Percentiles rank a stretch among this genome's conserved stretches.
Conservation (phyloP, 140 eudicot species). For the Bidens hawaiensis region DNA sequence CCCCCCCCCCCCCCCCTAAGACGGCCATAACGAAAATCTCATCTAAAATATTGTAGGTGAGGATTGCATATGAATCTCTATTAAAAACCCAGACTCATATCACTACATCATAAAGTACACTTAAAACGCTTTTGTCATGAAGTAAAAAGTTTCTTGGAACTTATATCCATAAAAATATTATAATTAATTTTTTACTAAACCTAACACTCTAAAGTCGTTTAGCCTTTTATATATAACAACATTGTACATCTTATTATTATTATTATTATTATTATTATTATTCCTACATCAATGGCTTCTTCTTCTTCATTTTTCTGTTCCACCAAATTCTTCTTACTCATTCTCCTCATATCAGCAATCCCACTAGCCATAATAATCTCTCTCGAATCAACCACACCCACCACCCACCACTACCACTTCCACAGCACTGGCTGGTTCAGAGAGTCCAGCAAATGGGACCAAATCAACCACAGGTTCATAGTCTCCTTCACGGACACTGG, state of each 20-base stretch:
- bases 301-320: slow-evolving; percentile 43
- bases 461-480: slow-evolving; percentile 59
- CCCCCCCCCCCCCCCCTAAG: too few species aligned
- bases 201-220: neutral
- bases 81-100: too few species aligned
- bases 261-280: too few species aligned
- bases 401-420: slow-evolving; percentile 56
- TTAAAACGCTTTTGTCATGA: neutral
- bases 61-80: too few species aligned
- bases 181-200: too few species aligned
- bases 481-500: slow-evolving; percentile 79
- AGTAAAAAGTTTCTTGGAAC: neutral
- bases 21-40: too few species aligned
- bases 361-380: slow-evolving; percentile 64
- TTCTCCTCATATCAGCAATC: slow-evolving; percentile 62
- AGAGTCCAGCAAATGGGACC: slow-evolving; percentile 84
- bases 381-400: slow-evolving; percentile 51
- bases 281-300: neutral
- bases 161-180: neutral
- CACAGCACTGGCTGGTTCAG: slow-evolving; percentile 75
- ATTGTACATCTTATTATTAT: neutral
- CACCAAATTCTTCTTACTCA: slow-evolving; percentile 35
- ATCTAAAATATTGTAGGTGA: too few species aligned
- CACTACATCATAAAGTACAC: too few species aligned
- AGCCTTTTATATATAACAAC: neutral